phyloP scores from a whole-genome alignment of 139 green algal genomes.

The Yamagishiella unicocca region DNA sequence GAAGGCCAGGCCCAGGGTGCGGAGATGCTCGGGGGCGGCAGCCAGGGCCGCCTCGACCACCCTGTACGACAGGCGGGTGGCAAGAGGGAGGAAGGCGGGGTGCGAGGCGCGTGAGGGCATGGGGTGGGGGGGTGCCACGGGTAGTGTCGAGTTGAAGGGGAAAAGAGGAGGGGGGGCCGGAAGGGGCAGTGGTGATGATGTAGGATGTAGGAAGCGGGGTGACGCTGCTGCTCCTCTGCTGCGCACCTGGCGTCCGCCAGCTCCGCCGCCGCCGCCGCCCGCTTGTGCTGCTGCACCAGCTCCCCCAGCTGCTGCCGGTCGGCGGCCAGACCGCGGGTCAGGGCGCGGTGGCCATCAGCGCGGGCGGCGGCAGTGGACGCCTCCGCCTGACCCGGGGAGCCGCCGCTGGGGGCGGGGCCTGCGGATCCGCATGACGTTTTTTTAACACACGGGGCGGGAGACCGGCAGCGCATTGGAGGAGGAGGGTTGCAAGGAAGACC shows the following conservation, averaged over 20 bases:
- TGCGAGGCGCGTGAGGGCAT: not conserved
- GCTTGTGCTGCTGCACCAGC: slow-evolving; percentile 36
- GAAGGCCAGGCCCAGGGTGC: slow-evolving; percentile 60
- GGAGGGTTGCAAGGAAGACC: no score
- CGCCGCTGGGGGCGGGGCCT: not conserved
- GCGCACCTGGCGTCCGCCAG: slow-evolving; percentile 49
- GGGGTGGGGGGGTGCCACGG: no score
- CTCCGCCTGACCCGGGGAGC: no score
- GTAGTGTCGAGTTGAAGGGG: no score
- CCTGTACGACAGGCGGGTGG: not conserved
- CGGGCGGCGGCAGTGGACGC: not conserved
- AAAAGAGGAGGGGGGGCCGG: no score
- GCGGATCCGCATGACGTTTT: not conserved
- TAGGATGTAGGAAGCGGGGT: no score
- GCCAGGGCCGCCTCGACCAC: slow-evolving; percentile 46
- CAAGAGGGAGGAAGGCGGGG: not conserved
- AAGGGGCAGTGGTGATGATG: not conserved
- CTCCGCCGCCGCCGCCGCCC: slow-evolving; percentile 46
- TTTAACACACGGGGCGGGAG: not conserved
- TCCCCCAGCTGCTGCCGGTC: slow-evolving; percentile 49
- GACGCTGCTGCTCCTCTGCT: no score
- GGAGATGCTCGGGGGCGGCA: slow-evolving; percentile 52
- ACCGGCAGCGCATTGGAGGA: no score
- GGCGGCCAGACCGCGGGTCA: slow-evolving; percentile 32
- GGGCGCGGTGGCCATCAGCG: slow-evolving; percentile 22